Evolutionary conservation across 2,329 filamentous ascomycete genomes (phyloP).

Genomic region (Grosmannia clavigera): DNA sequence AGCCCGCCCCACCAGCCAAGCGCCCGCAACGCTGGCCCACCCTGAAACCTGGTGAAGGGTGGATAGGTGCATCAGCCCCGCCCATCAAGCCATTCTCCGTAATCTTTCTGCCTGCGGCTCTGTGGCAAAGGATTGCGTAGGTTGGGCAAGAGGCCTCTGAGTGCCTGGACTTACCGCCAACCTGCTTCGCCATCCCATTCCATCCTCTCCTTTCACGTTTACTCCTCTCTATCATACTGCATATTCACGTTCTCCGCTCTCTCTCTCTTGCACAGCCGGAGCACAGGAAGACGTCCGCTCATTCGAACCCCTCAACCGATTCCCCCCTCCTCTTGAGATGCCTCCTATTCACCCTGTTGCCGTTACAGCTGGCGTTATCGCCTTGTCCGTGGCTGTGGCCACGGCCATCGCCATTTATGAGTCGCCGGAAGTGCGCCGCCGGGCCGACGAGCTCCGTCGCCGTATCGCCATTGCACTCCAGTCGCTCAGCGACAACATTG

Average conservation of each 20-base stretch:
- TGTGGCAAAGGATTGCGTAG: conserved; percentile 5
- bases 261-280: too few species aligned
- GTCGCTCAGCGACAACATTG: conserved; percentile 44
- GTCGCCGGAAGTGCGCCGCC: conserved; percentile 48
- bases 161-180: background rate
- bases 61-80: conserved; percentile 1
- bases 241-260: too few species aligned
- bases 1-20: background rate
- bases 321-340: conserved; percentile 23
- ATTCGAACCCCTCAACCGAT: too few species aligned
- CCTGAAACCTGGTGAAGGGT: background rate
- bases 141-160: background rate
- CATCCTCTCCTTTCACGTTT: background rate
- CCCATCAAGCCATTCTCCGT: background rate
- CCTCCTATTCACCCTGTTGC: conserved; percentile 43
- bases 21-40: conserved; percentile 1
- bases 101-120: background rate
- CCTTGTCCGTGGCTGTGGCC: conserved; percentile 43
- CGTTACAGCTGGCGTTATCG: conserved; percentile 45
- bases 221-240: too few species aligned
- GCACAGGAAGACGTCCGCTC: background rate
- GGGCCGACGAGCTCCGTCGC: conserved; percentile 47
- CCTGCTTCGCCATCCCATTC: background rate
- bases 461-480: conserved; percentile 49
- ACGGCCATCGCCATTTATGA: conserved; percentile 51